Percentiles rank a stretch among this genome's conserved stretches.
These are phyloP conservation scores for Aspergillus awamori DNA, from an alignment of 2,329 filamentous ascomycete species.

Conservation along the genomic window DNA sequence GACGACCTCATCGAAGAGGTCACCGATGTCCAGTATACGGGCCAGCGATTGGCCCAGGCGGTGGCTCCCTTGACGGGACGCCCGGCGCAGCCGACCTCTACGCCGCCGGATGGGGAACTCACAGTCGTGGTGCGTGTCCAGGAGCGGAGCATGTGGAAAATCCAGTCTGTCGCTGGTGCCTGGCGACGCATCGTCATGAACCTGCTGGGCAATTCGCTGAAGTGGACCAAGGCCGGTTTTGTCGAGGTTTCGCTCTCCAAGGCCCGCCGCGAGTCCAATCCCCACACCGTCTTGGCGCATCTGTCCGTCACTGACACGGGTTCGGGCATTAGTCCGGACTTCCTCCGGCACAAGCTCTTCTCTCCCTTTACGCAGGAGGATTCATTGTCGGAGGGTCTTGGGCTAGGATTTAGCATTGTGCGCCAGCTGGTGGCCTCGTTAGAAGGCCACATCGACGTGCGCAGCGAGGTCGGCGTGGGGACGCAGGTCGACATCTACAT, in stretches of 20 bases:
- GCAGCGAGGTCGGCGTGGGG: conserved; percentile 35
- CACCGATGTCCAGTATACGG: conserved; percentile 28
- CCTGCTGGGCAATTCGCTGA: conserved; percentile 35
- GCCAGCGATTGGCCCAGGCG: conserved; percentile 16
- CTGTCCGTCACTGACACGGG: conserved; percentile 63
- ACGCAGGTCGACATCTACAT: conserved; percentile 31
- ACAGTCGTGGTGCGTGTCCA: conserved; percentile 23
- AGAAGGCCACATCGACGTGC: conserved; percentile 58
- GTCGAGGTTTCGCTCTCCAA: conserved; percentile 27
- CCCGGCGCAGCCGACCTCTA: neutral
- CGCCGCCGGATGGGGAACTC: conserved; percentile 1
- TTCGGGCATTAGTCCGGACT: conserved; percentile 63
- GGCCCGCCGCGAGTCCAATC: conserved; percentile 13
- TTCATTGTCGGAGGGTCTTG: conserved; percentile 58
- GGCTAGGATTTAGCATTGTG: conserved; percentile 65
- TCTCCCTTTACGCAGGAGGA: conserved; percentile 66
- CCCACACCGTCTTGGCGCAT: conserved; percentile 19
- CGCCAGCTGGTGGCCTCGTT: conserved; percentile 58
- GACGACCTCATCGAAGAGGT: conserved; percentile 31
- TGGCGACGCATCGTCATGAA: conserved; percentile 37
- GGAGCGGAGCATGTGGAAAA: conserved; percentile 26
- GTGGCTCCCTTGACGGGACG: neutral
- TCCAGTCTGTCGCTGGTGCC: conserved; percentile 27
- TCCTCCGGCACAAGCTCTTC: conserved; percentile 60
- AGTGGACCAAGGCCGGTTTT: conserved; percentile 32